Evolutionary conservation across 1,139 yeast species (phyloP).

Genomic region (Zygosaccharomyces sapae): DNA sequence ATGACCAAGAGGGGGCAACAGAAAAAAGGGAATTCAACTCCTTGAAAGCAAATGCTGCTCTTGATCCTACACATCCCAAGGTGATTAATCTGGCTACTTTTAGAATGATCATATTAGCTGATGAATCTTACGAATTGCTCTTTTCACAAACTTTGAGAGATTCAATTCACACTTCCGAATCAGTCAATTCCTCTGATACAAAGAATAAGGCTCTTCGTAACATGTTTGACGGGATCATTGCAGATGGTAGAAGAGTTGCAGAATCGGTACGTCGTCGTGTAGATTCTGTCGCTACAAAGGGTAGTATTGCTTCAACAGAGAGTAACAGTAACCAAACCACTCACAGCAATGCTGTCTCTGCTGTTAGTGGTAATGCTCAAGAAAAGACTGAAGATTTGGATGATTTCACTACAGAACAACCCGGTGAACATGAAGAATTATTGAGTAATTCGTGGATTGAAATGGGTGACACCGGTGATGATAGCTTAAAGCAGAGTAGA

Average conservation of each 20-base stretch:
- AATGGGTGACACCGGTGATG: conserved; percentile 12
- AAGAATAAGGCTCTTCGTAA: conserved; percentile 68
- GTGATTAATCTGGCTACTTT: conserved; percentile 80
- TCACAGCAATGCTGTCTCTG: conserved; percentile 5
- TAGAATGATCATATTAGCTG: conserved; percentile 93
- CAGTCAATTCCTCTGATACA: conserved; percentile 44
- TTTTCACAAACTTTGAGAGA: conserved; percentile 63
- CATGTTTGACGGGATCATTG: conserved; percentile 85
- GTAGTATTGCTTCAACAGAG: conserved; percentile 22
- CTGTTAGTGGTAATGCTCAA: conserved; percentile 7
- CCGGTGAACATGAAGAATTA: conserved; percentile 17
- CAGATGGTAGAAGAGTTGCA: conserved; percentile 90
- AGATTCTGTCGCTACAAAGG: conserved; percentile 47
- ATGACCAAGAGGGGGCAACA: conserved; percentile 24
- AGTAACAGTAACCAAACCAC: conserved; percentile 7
- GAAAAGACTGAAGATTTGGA: conserved; percentile 17
- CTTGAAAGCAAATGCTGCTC: conserved; percentile 65
- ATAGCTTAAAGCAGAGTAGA: conserved; percentile 7
- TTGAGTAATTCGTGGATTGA: conserved; percentile 18
- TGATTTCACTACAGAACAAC: conserved; percentile 18
- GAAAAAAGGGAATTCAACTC: conserved; percentile 39
- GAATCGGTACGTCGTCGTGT: conserved; percentile 80
- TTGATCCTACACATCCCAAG: conserved; percentile 75
- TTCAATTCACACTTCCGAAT: conserved; percentile 64
- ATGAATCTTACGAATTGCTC: conserved; percentile 83